Evolutionary conservation across 768 basidiomycete species (phyloP), one percentile per base, ranked within the genome.

Genomic region (Rhizopogon vesiculosus): DNA sequence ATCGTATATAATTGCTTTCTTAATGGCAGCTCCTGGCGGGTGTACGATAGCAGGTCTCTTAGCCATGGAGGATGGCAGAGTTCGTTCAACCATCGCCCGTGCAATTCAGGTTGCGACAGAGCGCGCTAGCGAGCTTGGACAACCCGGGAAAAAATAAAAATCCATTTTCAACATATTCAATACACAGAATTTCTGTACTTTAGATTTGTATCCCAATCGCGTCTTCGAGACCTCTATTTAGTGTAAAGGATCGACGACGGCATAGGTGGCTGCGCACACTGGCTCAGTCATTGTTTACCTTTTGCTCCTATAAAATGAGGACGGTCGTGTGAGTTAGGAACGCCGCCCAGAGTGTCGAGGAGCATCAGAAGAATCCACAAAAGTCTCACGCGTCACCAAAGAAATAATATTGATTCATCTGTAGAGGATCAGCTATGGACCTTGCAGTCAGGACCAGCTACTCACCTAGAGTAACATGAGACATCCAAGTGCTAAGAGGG

Each of bases 41-140:
- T 97, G 94, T 64, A 99, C 97, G 0, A 98, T 99, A 61, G 97
- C 97, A 3, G 97, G 97, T n/a, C 74, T 99, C 28, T 75, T 99
- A 18, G 87, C 92, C 0, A 79, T 99, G 68, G 97, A 99, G 70
- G 97, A 99, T 61, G 96, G 96, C 0, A 78, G 83, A 62, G 88
- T 99, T 15, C 81, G 97, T 19, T 94, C 92, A 0, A 98, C 95
- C 0, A 94, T 99, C 66, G 96, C 97, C 16, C 80, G 97, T 49
- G 88, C 89, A 6, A 97, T 99, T 52, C 95, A 99, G 69, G 79
- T 91, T 9, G 97, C 97, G 1, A 93, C 97, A 0, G 88, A 93
- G 58, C 86, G 89, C 7, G 93, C 93, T 1, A 86, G 88, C 53
- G 84, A 91, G 63, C 78, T 96, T 3, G 93, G 93, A 0, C 88